Evolutionary conservation across 768 basidiomycete species (phyloP).

Genomic region (Aureoboletus auriporus): DNA sequence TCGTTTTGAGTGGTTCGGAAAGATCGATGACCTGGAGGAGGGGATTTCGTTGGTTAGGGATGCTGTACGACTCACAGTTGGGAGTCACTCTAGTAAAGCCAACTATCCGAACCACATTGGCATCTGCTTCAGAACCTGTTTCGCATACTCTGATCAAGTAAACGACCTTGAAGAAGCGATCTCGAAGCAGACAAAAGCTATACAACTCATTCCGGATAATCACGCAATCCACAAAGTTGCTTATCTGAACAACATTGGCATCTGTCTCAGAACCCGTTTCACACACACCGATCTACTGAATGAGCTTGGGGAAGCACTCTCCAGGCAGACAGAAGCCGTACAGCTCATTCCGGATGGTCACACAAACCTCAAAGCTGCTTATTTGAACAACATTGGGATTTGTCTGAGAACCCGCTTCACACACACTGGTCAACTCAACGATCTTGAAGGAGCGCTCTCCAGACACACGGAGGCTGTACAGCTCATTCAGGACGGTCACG

Average conservation of each 20-base stretch:
- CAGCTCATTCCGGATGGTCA: background rate
- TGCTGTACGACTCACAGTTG: too few relatives aligned
- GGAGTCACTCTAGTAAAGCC: too few relatives aligned
- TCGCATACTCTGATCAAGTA: background rate
- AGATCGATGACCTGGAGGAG: background rate
- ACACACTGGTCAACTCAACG: background rate
- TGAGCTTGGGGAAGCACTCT: background rate
- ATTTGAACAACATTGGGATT: background rate
- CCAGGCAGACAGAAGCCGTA: background rate
- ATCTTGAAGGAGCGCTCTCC: background rate
- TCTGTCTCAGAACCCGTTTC: background rate
- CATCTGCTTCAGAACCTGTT: background rate
- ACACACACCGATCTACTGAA: background rate
- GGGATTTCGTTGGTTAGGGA: background rate
- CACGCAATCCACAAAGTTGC: background rate
- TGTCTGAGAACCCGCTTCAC: background rate
- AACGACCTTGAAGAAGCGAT: background rate
- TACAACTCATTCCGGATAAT: background rate
- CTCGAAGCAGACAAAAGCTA: background rate
- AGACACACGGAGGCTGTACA: background rate
- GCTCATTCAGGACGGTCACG: background rate
- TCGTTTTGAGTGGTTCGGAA: background rate
- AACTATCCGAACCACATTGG: background rate
- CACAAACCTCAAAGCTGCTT: background rate
- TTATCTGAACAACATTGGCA: background rate